Evolutionary conservation across 306 rosid species (phyloP).

Genomic region (Lablab purpureus): DNA sequence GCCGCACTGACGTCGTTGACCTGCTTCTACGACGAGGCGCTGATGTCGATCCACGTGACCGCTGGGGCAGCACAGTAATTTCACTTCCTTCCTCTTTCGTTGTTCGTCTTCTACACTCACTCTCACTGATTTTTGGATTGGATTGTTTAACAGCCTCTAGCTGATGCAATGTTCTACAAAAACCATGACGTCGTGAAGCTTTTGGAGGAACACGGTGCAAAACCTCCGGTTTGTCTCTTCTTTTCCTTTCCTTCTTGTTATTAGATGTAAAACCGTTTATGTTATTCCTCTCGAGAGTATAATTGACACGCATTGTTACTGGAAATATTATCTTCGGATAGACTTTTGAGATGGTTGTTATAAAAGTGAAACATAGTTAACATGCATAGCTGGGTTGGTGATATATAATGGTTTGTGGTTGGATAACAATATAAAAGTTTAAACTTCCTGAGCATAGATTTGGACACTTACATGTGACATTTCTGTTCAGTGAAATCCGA

Average conservation of each 20-base stretch:
- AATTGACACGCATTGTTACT: not conserved
- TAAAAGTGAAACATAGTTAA: too few relatives aligned
- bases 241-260: not conserved
- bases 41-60: constrained; percentile 66
- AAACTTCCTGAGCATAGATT: too few relatives aligned
- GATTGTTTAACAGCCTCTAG: constrained; percentile 73
- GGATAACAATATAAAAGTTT: too few relatives aligned
- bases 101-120: not conserved
- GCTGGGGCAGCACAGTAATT: constrained; percentile 94
- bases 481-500: not conserved
- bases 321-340: too few relatives aligned
- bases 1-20: constrained; percentile 66
- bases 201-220: constrained; percentile 88
- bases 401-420: too few relatives aligned
- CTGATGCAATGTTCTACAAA: constrained; percentile 86
- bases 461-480: not conserved
- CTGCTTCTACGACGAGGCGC: constrained; percentile 76
- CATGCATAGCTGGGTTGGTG: too few relatives aligned
- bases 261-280: not conserved
- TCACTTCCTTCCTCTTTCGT: not conserved
- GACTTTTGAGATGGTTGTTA: too few relatives aligned
- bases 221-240: constrained; percentile 63
- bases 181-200: constrained; percentile 76
- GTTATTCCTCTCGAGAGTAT: not conserved
- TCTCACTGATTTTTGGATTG: constrained; percentile 37